Conservation (phyloP, 169 alveolate genomes). For the Plasmodium relictum region DNA sequence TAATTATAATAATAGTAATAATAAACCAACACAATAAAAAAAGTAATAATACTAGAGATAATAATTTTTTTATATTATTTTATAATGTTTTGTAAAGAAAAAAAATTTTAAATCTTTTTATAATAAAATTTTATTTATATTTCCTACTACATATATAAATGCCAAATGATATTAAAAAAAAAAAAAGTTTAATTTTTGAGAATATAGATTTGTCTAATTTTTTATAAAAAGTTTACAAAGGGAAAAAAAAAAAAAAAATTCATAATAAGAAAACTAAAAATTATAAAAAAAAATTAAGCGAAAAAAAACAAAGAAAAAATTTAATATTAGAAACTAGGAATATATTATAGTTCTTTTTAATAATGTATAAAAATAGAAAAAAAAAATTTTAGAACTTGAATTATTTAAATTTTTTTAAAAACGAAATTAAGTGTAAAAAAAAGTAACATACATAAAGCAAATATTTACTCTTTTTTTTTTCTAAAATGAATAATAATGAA, state of each 20-base stretch:
- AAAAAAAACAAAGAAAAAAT: background rate
- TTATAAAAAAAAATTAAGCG: background rate
- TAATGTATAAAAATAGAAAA: background rate
- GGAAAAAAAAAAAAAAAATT: constrained; percentile 36
- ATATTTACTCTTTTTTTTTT: constrained; percentile 7
- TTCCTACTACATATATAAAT: constrained; percentile 1
- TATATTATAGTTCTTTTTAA: background rate
- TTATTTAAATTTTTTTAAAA: background rate
- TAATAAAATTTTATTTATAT: background rate
- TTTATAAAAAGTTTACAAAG: constrained; percentile 1
- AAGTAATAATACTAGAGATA: no score
- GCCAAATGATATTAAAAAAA: background rate
- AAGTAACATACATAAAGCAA: background rate
- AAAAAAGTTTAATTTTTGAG: background rate
- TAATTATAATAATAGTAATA: no score
- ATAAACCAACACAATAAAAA: no score
- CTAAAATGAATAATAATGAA: constrained; percentile 63
- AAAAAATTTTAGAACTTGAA: background rate
- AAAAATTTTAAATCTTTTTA: background rate
- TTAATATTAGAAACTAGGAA: background rate
- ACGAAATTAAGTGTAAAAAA: background rate
- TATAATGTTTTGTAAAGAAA: no score
- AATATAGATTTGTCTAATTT: constrained; percentile 30
- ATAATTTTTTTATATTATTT: no score
- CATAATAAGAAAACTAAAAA: constrained; percentile 5